Base-by-base conservation (phyloP, 352 stramenopile species). In the Phytophthora megakarya region DNA sequence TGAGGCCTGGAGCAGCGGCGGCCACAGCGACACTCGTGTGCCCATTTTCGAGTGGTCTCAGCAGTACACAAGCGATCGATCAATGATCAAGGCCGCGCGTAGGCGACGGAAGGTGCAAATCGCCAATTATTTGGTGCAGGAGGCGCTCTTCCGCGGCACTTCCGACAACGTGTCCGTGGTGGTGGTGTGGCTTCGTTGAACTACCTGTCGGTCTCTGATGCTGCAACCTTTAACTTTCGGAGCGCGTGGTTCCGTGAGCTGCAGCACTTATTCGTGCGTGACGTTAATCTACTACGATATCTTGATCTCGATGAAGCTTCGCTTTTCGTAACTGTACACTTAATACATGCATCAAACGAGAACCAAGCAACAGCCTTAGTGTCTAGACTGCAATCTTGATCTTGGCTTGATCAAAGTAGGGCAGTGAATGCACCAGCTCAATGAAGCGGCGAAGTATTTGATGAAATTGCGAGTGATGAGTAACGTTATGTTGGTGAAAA, bases 121-220 rank as follows among this genome's bases (percentile, higher is more conserved):
- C 53, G 90, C 91, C 13, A 90, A 96, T 37, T 97, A 97, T 44
- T 73, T 98, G 15, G 89, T 96, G 45, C 87, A 97, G 56, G 92
- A 97, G 65, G 92, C 91, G 15, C 77, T 97, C 7, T 89, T 94
- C 44, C 74, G 92, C 19, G 92, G 92, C 56, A 97, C 90, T 6
- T 90, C 76, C 3, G 92, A 98, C 79, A 98, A 98, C 45, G 86
- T 97, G 6, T 96, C 88, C 10, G 92, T 98, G 19, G 80, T 96
- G 40, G 88, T 97, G 46, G 73, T 98, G 10, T 98, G 90, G 88
- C 79, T 97, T 62, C 81, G 84, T 46, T 93, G 37, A 68, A 48
- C 19, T 38, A 59, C 30, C 13, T 35, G 8, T 54, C 50, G 21
- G 23, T 44, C 48, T 33, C 26, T 32, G 37, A 18, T 45, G 37